Evolutionary conservation across 352 stramenopile species (phyloP).

Genomic region (Phytophthora colocasiae): DNA sequence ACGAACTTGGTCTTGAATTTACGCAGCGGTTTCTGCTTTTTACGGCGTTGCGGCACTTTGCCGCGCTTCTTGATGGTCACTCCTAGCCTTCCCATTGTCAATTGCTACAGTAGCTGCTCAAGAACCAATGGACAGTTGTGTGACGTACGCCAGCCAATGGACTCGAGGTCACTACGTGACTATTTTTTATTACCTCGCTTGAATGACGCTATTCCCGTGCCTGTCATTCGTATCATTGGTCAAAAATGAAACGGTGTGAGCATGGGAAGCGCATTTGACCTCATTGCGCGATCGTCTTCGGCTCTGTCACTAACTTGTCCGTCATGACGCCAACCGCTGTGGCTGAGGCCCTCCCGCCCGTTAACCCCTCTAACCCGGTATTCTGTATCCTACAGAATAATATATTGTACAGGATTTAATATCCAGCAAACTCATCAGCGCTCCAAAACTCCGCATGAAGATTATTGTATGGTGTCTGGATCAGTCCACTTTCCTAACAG

Average conservation of each 20-base stretch:
- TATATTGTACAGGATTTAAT: too few species aligned
- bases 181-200: background rate
- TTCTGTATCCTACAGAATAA: too few species aligned
- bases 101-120: background rate
- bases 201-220: conserved; percentile 14
- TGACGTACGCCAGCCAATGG: conserved; percentile 33
- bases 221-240: conserved; percentile 22
- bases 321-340: too few species aligned
- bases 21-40: conserved; percentile 76
- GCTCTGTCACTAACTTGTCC: background rate
- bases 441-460: too few species aligned
- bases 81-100: conserved; percentile 50
- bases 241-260: background rate
- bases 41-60: conserved; percentile 68
- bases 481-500: too few species aligned
- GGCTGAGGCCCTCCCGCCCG: background rate
- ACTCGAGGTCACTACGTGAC: background rate
- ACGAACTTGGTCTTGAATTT: conserved; percentile 83
- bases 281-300: conserved; percentile 21
- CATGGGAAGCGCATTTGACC: background rate
- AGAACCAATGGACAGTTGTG: conserved; percentile 17
- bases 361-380: too few species aligned
- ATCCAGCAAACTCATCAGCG: too few species aligned
- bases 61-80: conserved; percentile 71
- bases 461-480: too few species aligned